These are phyloP conservation scores for Pinus albicaulis DNA, from an alignment of 75 land plant genomes.

Conservation along the genomic window DNA sequence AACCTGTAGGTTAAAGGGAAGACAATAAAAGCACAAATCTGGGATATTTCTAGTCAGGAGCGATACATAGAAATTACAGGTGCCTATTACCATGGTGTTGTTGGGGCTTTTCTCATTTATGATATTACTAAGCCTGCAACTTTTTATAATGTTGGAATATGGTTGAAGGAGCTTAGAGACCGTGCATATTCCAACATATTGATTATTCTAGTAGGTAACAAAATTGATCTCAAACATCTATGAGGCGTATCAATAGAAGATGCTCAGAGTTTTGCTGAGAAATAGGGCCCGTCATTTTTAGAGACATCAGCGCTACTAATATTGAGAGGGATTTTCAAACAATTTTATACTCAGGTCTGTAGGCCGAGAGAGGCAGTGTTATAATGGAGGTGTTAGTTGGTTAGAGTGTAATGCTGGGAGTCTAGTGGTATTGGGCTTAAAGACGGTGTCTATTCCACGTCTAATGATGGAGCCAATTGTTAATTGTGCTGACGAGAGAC, in stretches of 20 bases:
- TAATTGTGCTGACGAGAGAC: too few relatives aligned
- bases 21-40: too few relatives aligned
- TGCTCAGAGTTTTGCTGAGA: constrained; percentile 64
- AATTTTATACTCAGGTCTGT: too few relatives aligned
- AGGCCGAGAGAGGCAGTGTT: too few relatives aligned
- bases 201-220: constrained; percentile 71
- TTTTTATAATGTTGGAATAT: constrained; percentile 62
- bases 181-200: constrained; percentile 72
- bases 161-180: constrained; percentile 69
- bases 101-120: constrained; percentile 62
- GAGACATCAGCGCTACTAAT: constrained; percentile 66
- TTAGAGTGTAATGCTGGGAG: too few relatives aligned
- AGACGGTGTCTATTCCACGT: too few relatives aligned
- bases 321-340: constrained; percentile 71
- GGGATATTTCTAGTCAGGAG: constrained; percentile 84
- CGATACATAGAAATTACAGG: constrained; percentile 60
- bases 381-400: too few relatives aligned
- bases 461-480: too few relatives aligned
- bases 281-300: constrained; percentile 59
- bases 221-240: constrained; percentile 64
- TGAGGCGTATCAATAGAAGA: constrained; percentile 64
- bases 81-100: constrained; percentile 63
- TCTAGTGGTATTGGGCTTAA: too few relatives aligned
- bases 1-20: too few relatives aligned
- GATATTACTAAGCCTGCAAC: constrained; percentile 66